Evolutionary conservation across 1,284 basidiomycete genomes (phyloP), one percentile per base, ranked within the genome.

Genomic region (Apiotrichum brassicae): DNA sequence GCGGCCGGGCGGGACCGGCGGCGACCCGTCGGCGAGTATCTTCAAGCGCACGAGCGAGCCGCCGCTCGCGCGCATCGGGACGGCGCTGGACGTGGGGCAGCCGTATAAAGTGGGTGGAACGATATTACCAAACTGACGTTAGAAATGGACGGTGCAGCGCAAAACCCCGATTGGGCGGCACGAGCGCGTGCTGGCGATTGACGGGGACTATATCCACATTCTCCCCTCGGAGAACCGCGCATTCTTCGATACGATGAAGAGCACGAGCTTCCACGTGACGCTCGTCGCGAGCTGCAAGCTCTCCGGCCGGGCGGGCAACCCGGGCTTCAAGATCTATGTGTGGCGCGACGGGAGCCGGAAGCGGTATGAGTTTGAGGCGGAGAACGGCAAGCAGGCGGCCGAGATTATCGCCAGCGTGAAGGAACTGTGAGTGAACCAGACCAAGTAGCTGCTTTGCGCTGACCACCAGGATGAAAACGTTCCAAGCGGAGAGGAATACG

Each of bases 341-440:
- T 78, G 79, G 63, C 75, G 83, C 36, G 83, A 85, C 41, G 79
- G 81, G 11, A 80, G 82, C 28, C 74, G 77, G 53, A 99, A 98
- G 77, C 79, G 93, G 28, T 98, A 97, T 68, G 94, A 98, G 64
- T 97, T 97, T 67, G 95, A 99, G 73, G 93, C 92, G 0, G 93
- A 95, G 70, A 90, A 78, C 61, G 78, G 85, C 0, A 83, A 83
- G 64, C 71, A 84, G 51, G 91, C 92, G 23, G 66, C 59, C 33
- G 71, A 73, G 49, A 73, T 73, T 36, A 62, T 72, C 12, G 49
- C 53, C 4, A 61, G 64, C 1, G 63, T 73, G 24, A 57, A 56
- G 56, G 50, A 60, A 40, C 48, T 70, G 68, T 70, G 54, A 63
- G 67, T 35, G 22, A 28, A 13, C 3, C 20, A 16, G n/a, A 13